Evolutionary conservation across 352 stramenopile genomes (phyloP).

Genomic region (Phytopythium aichiense): DNA sequence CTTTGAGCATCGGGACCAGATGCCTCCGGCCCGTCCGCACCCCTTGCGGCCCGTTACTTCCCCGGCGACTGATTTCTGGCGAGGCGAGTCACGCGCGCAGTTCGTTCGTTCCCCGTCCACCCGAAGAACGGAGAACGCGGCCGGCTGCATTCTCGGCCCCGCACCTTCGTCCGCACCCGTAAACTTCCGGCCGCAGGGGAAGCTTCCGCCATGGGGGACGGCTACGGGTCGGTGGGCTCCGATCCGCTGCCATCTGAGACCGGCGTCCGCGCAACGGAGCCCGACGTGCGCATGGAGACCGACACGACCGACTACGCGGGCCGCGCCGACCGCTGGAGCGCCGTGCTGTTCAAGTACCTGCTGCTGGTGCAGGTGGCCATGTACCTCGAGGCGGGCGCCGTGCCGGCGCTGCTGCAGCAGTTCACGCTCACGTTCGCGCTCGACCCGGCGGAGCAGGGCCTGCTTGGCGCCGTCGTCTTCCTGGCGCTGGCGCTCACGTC

Average conservation of each 20-base stretch:
- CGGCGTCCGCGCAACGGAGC: too few relatives aligned
- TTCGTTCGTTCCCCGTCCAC: too few relatives aligned
- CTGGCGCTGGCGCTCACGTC: conserved; percentile 77
- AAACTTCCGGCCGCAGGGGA: too few relatives aligned
- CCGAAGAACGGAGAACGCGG: too few relatives aligned
- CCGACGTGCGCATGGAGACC: conserved; percentile 1
- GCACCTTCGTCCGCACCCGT: too few relatives aligned
- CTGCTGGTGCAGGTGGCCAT: conserved; percentile 84
- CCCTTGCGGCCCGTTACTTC: too few relatives aligned
- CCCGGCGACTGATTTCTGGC: too few relatives aligned
- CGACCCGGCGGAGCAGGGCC: conserved; percentile 71
- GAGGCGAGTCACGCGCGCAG: too few relatives aligned
- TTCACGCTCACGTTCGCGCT: conserved; percentile 79
- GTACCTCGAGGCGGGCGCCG: conserved; percentile 82
- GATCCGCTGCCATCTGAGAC: conserved; percentile 1
- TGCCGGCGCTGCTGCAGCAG: conserved; percentile 78
- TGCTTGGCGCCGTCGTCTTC: conserved; percentile 81
- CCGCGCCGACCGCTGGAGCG: conserved; percentile 14
- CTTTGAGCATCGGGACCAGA: too few relatives aligned
- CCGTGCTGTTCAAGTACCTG: conserved; percentile 86
- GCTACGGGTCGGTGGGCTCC: conserved; percentile 22
- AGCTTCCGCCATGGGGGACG: background rate
- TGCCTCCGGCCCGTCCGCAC: too few relatives aligned
- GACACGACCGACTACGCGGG: conserved; percentile 13
- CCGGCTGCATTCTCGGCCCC: too few relatives aligned